Evolutionary conservation across 1,139 yeast genomes (phyloP).

Genomic region (Candida sp.): DNA sequence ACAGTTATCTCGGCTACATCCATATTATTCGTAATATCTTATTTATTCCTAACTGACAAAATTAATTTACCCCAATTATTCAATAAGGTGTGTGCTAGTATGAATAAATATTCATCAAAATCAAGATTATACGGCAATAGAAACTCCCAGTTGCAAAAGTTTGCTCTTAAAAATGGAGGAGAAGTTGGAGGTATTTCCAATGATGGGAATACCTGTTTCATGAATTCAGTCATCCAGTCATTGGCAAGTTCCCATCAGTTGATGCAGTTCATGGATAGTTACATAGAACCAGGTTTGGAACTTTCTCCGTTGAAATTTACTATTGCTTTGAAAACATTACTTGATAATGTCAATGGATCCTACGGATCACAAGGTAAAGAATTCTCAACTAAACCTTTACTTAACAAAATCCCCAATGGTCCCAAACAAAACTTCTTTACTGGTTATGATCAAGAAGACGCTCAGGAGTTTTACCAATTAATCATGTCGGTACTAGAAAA

Average conservation of each 20-base stretch:
- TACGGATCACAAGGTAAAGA: slow-evolving; percentile 56
- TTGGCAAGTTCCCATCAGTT: slow-evolving; percentile 73
- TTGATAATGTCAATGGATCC: slow-evolving; percentile 53
- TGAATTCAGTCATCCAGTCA: slow-evolving; percentile 86
- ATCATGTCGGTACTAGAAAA: slow-evolving; percentile 70
- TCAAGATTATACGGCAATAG: slow-evolving; percentile 11
- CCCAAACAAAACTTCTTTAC: slow-evolving; percentile 73
- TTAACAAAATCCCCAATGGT: slow-evolving; percentile 74
- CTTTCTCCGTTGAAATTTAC: slow-evolving; percentile 46
- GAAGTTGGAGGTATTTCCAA: slow-evolving; percentile 81
- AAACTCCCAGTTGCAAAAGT: slow-evolving; percentile 25
- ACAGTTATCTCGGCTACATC: background rate
- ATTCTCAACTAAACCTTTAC: slow-evolving; percentile 62
- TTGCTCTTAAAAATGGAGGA: slow-evolving; percentile 58
- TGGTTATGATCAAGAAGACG: slow-evolving; percentile 92
- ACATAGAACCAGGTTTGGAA: slow-evolving; percentile 25
- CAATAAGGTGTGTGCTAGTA: slow-evolving; percentile 9
- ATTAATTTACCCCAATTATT: slow-evolving; percentile 10
- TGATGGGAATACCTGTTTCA: slow-evolving; percentile 92
- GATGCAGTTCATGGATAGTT: slow-evolving; percentile 51
- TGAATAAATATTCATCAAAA: slow-evolving; percentile 12
- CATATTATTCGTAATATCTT: background rate
- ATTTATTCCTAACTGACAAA: background rate
- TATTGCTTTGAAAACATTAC: slow-evolving; percentile 44
- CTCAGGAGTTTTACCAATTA: slow-evolving; percentile 89